A percentile compares a stretch with the other conserved stretches of the same genome.
phyloP scores from a whole-genome alignment of 371 early-diverging fungal species.

The Mucor plumbeus region DNA sequence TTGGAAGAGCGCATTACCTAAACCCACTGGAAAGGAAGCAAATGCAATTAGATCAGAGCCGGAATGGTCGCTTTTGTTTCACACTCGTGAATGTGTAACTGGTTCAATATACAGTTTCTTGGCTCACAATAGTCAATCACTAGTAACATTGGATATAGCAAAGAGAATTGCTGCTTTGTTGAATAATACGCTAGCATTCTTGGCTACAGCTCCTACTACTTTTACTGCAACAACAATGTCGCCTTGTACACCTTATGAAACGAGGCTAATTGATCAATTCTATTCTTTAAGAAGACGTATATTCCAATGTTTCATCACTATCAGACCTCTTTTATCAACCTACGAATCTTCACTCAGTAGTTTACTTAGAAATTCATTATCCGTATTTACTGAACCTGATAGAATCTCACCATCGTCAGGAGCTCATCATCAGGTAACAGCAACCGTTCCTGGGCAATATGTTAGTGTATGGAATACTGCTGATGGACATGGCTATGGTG shows the following conservation, averaged over 20 bases:
- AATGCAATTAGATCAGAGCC: constrained; percentile 62
- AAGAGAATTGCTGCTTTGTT: constrained; percentile 83
- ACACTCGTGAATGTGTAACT: constrained; percentile 72
- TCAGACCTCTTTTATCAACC: constrained; percentile 65
- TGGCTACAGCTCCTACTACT: constrained; percentile 61
- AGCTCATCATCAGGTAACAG: constrained; percentile 56
- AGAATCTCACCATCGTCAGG: constrained; percentile 57
- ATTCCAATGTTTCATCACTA: constrained; percentile 74
- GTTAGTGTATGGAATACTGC: constrained; percentile 62
- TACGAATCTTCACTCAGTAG: constrained; percentile 70
- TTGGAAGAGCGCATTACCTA: constrained; percentile 75
- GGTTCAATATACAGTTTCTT: constrained; percentile 78
- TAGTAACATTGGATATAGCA: constrained; percentile 77
- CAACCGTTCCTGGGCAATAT: constrained; percentile 61
- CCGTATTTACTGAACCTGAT: constrained; percentile 64
- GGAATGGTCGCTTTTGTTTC: constrained; percentile 74
- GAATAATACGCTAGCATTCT: constrained; percentile 75
- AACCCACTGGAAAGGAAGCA: constrained; percentile 64
- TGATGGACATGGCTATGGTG: constrained; percentile 68
- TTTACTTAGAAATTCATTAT: constrained; percentile 59
- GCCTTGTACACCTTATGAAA: constrained; percentile 45
- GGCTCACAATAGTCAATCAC: constrained; percentile 66
- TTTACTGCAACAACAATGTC: constrained; percentile 51
- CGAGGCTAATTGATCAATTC: constrained; percentile 67
- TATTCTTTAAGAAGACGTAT: constrained; percentile 68